Conservation (phyloP, 2,329 filamentous ascomycete species). For the Fonsecaea pedrosoi region DNA sequence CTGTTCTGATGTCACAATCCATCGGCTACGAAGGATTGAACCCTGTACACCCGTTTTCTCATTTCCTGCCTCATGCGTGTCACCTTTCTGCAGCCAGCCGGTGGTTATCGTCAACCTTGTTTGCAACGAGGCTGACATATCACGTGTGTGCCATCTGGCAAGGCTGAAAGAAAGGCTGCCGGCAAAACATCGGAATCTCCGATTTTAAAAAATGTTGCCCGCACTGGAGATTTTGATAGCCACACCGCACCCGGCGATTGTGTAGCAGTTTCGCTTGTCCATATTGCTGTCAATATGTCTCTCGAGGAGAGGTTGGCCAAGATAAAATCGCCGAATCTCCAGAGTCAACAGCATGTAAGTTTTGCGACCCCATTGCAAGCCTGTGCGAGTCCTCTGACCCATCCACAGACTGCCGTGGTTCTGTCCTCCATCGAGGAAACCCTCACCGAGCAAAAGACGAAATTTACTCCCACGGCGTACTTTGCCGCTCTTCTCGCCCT, state of each 20-base stretch:
- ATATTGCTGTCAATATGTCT: conserved; percentile 44
- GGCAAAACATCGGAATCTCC: conserved; percentile 13
- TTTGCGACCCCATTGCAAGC: conserved; percentile 8
- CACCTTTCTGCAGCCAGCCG: neutral
- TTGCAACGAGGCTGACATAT: neutral
- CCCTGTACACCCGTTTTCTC: neutral
- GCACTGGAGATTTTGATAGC: conserved; percentile 13
- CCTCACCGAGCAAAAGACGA: conserved; percentile 83
- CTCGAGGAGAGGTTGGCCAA: conserved; percentile 93
- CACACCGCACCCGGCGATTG: neutral
- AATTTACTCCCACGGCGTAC: conserved; percentile 85
- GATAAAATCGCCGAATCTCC: conserved; percentile 94
- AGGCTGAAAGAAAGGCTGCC: neutral
- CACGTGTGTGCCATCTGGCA: no score
- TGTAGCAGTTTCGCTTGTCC: neutral
- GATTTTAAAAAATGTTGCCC: conserved; percentile 11
- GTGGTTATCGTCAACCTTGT: neutral
- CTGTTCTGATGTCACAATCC: neutral
- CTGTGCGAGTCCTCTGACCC: conserved; percentile 22
- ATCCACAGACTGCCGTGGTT: conserved; percentile 77
- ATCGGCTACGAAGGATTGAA: neutral
- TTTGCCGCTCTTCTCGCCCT: conserved; percentile 94
- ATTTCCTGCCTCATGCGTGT: neutral
- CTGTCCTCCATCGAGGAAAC: conserved; percentile 92
- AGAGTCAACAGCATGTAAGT: conserved; percentile 89